Evolutionary conservation across 179 eudicot genomes (phyloP), one percentile per base, ranked within the genome.

Genomic region (Camellia oleifera): DNA sequence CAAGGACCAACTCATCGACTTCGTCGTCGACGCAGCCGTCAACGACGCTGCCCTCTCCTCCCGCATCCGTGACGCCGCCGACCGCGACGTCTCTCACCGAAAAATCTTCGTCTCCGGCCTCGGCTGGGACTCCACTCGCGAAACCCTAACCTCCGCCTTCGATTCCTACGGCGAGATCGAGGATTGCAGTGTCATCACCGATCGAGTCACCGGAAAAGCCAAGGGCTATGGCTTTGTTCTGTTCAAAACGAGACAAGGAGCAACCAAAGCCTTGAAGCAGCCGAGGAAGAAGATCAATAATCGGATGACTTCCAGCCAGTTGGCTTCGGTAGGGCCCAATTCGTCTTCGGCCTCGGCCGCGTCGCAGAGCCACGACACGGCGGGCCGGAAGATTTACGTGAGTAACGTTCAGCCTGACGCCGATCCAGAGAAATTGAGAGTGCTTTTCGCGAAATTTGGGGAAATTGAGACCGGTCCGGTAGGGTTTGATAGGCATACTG

Each of bases 391-490:
- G 88, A 84, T 88, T 13, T 88, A 84, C 48, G 88, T 88, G 50
- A 79, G 78, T 46, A 83, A 86, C 76, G 91, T 88, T 17, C 77
- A 69, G 18, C 46, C 44, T 7, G 83, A 79, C 4, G 84, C 68
- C 4, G 82, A 80, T 69, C 20, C 75, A 23, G 84, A 77, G 66
- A 79, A 64, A 23, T 63, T 88, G 81, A 78, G 81, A 12, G 71
- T 2, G 9, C 85, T 88, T 66, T 88, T 88, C 58, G 84, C 76
- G 62, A 81, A 77, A 26, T 88, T 86, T 69, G 91, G 91, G 40
- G 89, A 86, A 65, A 86, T 88, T 77, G 91, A 88, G 81, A 73
- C 46, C 10, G 89, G 91, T 17, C 89, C 89, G 13, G 68, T 77
- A 7, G 89, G 90, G 44, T 80, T 83, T 45, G 90, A 88, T 69